These are phyloP conservation scores for Aspergillus carbonarius DNA, from an alignment of 2,329 filamentous ascomycete species.

Conservation along the genomic window DNA sequence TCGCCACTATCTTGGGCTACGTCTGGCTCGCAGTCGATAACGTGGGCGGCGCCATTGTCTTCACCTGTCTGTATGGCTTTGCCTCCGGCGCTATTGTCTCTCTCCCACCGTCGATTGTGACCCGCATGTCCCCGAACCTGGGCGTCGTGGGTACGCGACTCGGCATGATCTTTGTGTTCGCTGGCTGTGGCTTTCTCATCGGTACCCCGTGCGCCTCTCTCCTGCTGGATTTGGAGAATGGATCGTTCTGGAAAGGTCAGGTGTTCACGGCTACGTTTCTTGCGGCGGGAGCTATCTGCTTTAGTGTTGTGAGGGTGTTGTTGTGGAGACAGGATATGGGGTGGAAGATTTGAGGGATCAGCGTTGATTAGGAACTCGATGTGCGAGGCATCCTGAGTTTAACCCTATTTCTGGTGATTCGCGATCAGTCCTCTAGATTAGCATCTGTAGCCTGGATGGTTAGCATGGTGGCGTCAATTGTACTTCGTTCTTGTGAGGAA, in stretches of 20 bases:
- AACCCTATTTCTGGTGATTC: too few species aligned
- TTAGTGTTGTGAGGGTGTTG: background rate
- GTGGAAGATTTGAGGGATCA: background rate
- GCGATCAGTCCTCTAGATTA: too few species aligned
- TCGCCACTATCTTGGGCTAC: conserved; percentile 31
- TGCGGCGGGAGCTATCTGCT: background rate
- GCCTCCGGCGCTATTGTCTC: conserved; percentile 43
- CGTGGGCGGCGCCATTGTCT: conserved; percentile 29
- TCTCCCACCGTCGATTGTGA: conserved; percentile 36
- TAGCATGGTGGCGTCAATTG: too few species aligned
- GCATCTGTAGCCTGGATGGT: too few species aligned
- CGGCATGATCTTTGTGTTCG: conserved; percentile 39
- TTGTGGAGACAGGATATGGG: background rate
- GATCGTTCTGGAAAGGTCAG: background rate
- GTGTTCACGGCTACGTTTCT: background rate
- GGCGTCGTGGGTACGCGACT: conserved; percentile 41
- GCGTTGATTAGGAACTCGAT: too few species aligned
- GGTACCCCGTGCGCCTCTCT: conserved; percentile 24
- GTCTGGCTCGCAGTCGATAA: conserved; percentile 33
- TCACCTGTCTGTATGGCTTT: conserved; percentile 41
- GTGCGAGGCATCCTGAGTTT: too few species aligned
- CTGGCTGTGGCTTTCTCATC: conserved; percentile 25
- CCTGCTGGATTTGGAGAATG: conserved; percentile 9
- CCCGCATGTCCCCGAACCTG: conserved; percentile 30
- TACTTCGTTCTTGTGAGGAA: too few species aligned